These are phyloP conservation scores for Alternaria brassicae DNA, from an alignment of 2,329 filamentous ascomycete genomes.

Conservation along the genomic window DNA sequence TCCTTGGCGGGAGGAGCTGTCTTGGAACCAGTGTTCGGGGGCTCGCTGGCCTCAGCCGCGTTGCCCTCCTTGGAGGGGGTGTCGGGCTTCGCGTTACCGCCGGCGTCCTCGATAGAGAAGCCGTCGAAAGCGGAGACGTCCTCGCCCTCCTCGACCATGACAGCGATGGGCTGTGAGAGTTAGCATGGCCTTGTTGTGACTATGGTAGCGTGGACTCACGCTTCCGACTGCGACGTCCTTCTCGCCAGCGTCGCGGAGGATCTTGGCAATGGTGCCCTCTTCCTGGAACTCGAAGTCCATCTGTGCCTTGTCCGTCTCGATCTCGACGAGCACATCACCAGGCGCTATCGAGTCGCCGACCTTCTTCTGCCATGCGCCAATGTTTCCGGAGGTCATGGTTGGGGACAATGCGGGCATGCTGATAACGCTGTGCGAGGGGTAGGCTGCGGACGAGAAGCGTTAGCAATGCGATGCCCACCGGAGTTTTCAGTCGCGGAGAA, in stretches of 20 bases:
- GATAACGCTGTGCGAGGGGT: slow-evolving; percentile 92
- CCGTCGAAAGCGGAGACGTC: slow-evolving; percentile 88
- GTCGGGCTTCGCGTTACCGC: slow-evolving; percentile 75
- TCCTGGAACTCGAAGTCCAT: slow-evolving; percentile 99
- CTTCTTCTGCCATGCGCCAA: slow-evolving; percentile 98
- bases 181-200: slow-evolving; percentile 22
- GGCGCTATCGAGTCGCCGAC: slow-evolving; percentile 84
- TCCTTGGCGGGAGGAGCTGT: slow-evolving; percentile 62
- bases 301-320: slow-evolving; percentile 99
- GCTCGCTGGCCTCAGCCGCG: slow-evolving; percentile 67
- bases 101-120: slow-evolving; percentile 89
- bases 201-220: slow-evolving; percentile 61
- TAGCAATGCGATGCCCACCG: slow-evolving; percentile 36
- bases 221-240: slow-evolving; percentile 95
- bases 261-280: slow-evolving; percentile 92
- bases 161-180: slow-evolving; percentile 81
- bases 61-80: slow-evolving; percentile 68
- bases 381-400: slow-evolving; percentile 96
- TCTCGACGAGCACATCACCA: slow-evolving; percentile 95
- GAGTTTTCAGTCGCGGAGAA: not conserved
- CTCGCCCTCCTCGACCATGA: slow-evolving; percentile 89
- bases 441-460: slow-evolving; percentile 67
- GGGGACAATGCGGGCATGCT: slow-evolving; percentile 98
- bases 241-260: slow-evolving; percentile 88
- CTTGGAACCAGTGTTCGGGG: slow-evolving; percentile 63